phyloP scores from a whole-genome alignment of 345 rosid genomes.

The Viola odorata region DNA sequence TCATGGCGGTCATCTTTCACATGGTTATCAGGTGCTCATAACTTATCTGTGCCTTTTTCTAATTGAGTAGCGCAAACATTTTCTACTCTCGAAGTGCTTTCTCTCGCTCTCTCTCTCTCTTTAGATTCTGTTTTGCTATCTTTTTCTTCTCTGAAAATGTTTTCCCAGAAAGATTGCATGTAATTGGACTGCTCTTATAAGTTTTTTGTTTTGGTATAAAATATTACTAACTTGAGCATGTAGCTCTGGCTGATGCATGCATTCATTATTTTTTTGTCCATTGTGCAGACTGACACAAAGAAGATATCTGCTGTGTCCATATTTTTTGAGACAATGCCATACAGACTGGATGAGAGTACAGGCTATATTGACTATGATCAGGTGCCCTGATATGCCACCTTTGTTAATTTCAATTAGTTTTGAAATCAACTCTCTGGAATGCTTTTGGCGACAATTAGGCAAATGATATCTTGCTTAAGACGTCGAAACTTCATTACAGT shows the following conservation, averaged over 20 bases:
- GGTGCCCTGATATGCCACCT: conserved; percentile 33
- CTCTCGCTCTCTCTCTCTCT: too few species aligned
- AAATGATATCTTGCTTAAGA: too few species aligned
- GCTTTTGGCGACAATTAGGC: too few species aligned
- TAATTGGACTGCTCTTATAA: too few species aligned
- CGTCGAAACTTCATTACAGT: too few species aligned
- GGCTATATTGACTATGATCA: conserved; percentile 93
- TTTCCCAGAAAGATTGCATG: too few species aligned
- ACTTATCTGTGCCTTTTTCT: not conserved
- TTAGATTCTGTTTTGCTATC: too few species aligned
- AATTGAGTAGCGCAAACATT: not conserved
- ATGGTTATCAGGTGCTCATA: conserved; percentile 83
- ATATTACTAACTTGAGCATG: too few species aligned
- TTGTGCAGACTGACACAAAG: conserved; percentile 81
- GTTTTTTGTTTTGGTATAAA: too few species aligned
- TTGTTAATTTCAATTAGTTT: not conserved
- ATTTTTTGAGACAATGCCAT: conserved; percentile 96
- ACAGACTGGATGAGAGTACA: conserved; percentile 82
- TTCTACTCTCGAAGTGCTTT: not conserved
- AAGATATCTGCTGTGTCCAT: conserved; percentile 95
- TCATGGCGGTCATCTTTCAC: conserved; percentile 99
- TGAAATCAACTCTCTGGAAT: not conserved
- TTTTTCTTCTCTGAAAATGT: too few species aligned
- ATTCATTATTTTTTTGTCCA: conserved; percentile 5
- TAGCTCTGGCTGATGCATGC: too few species aligned